Base-by-base conservation (phyloP, 441 rosid genomes). In the Gossypium schwendimanii region DNA sequence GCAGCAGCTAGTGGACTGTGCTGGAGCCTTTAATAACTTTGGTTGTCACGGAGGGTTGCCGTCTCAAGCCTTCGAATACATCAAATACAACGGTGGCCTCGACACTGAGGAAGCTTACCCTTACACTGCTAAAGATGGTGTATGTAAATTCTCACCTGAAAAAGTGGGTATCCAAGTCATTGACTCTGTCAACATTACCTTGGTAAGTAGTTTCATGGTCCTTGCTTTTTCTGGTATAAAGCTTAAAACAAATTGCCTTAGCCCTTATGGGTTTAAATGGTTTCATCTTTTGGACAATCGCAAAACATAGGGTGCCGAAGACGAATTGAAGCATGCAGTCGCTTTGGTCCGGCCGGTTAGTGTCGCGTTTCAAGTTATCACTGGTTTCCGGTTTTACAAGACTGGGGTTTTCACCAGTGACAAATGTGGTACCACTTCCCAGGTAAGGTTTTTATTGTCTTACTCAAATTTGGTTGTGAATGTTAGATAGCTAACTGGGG, bases 1-100 rank as follows among this genome's bases (percentile, higher is more conserved):
- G 81, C 98, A 94, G 75, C 99, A 94, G 84, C 98, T 94, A 70
- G 98, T 94, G 73, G 99, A 94, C 81, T 94, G 98, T 72, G 99
- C 99, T 36, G 81, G 88, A 63, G 91, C 94, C 64, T 94, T 89
- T 76, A 85, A 88, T 79, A 94, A 92, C 80, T 83, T 82, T 52
- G 99, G 99, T 20, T 94, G 99, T 81, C 69, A 15, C 59, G 99
- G 99, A 74, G 99, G 99, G 14, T 86, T 94, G 85, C 99, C 98
- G 15, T 94, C 99, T 60, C 98, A 94, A 78, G 99, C 99, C 71
- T 94, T 89, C 24, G 96, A 94, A 64, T 94, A 92, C 82, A 86
- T 94, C 77, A 94, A 91, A 77, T 87, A 80, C 75, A 92, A 92
- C 26, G 98, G 98, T 33, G 99, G 99, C 53, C 96, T 94, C 23